Percentiles rank a stretch among this genome's conserved stretches.
phyloP scores from a whole-genome alignment of 2,329 filamentous ascomycete genomes.

The Amauroascus niger region DNA sequence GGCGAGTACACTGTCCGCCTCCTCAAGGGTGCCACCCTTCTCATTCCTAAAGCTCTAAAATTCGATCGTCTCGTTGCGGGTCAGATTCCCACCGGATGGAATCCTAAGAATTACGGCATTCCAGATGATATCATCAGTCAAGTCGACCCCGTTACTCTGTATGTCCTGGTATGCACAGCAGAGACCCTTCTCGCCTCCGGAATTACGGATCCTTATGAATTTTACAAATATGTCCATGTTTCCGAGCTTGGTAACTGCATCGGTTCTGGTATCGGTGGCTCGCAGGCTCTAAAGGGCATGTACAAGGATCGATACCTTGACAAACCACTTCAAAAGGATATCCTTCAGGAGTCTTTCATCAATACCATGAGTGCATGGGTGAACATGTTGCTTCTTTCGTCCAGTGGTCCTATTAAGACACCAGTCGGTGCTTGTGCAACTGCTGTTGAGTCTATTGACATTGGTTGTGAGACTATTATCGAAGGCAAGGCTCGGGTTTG shows the following conservation, averaged over 20 bases:
- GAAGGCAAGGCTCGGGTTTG: constrained; percentile 96
- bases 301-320: constrained; percentile 96
- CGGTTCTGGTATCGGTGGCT: constrained; percentile 96
- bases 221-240: constrained; percentile 98
- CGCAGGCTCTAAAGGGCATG: constrained; percentile 86
- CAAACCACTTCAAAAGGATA: constrained; percentile 96
- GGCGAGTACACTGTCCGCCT: constrained; percentile 91
- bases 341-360: constrained; percentile 98
- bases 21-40: constrained; percentile 87
- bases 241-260: constrained; percentile 98
- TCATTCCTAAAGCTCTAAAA: constrained; percentile 92
- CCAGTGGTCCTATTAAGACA: constrained; percentile 96
- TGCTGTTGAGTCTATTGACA: constrained; percentile 92
- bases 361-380: constrained; percentile 99
- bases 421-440: constrained; percentile 96
- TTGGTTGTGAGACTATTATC: constrained; percentile 95
- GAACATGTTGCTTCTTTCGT: constrained; percentile 96
- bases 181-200: constrained; percentile 84
- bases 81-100: constrained; percentile 94
- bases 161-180: constrained; percentile 84
- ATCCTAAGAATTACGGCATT: constrained; percentile 90
- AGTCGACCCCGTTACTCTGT: constrained; percentile 92
- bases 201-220: constrained; percentile 98
- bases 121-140: constrained; percentile 96
- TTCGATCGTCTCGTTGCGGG: constrained; percentile 97